Evolutionary conservation across 202 grass and related monocot genomes (phyloP).

Genomic region (Zizania palustris): DNA sequence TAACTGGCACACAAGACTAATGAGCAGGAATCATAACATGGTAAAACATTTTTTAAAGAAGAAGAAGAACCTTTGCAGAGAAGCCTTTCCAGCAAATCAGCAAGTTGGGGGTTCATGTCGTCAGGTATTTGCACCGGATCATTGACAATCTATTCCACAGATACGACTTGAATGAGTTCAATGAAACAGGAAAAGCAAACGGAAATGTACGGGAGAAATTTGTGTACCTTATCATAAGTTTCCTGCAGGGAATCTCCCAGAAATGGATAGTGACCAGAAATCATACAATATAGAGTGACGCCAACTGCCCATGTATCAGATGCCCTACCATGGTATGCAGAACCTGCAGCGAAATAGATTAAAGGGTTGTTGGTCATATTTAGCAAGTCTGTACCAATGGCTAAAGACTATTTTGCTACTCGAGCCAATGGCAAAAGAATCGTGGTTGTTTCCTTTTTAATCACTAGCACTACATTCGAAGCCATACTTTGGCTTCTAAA

Average conservation of each 20-base stretch:
- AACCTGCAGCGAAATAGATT: slow-evolving; percentile 46
- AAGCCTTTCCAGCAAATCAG: slow-evolving; percentile 43
- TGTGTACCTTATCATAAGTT: slow-evolving; percentile 78
- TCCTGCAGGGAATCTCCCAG: slow-evolving; percentile 82
- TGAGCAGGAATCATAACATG: too few relatives aligned
- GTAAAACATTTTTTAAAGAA: too few relatives aligned
- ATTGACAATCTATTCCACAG: slow-evolving; percentile 60
- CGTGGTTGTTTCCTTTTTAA: neutral
- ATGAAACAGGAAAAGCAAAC: neutral
- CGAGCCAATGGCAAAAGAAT: neutral
- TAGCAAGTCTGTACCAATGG: slow-evolving; percentile 22
- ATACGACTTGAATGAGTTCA: slow-evolving; percentile 19
- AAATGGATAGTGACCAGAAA: slow-evolving; percentile 85
- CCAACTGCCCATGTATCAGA: slow-evolving; percentile 92
- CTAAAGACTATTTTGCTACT: slow-evolving; percentile 23
- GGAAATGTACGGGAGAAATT: neutral
- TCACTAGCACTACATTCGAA: neutral
- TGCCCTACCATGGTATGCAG: slow-evolving; percentile 70
- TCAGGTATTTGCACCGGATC: slow-evolving; percentile 58
- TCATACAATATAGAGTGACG: slow-evolving; percentile 91
- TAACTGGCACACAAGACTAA: too few relatives aligned
- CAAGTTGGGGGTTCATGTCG: slow-evolving; percentile 64
- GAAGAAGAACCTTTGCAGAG: too few relatives aligned
- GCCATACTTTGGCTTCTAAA: slow-evolving; percentile 27
- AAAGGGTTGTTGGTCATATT: neutral